Evolutionary conservation across 2,329 filamentous ascomycete species (phyloP).

Genomic region (Cordyceps javanica): DNA sequence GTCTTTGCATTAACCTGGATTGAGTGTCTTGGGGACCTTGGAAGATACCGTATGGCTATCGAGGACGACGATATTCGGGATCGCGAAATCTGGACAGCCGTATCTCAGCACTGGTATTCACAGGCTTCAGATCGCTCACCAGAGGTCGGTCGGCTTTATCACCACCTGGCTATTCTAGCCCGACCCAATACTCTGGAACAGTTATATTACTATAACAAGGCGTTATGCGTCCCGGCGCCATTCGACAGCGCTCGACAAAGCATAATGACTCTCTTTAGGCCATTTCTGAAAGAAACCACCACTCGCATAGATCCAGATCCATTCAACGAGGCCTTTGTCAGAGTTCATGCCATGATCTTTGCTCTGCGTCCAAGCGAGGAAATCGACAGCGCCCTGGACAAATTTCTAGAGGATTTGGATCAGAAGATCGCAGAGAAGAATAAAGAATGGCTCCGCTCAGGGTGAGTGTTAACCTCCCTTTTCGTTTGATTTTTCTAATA

Average conservation of each 20-base stretch:
- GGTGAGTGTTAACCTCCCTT: conserved; percentile 22
- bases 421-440: conserved; percentile 47
- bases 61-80: conserved; percentile 74
- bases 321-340: conserved; percentile 56
- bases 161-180: conserved; percentile 78
- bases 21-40: conserved; percentile 83
- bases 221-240: conserved; percentile 59
- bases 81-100: conserved; percentile 73
- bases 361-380: conserved; percentile 40
- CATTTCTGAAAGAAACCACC: conserved; percentile 39
- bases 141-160: conserved; percentile 71
- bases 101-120: conserved; percentile 78
- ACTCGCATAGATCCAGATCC: conserved; percentile 28
- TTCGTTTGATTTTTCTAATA: neutral
- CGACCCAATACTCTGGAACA: conserved; percentile 64
- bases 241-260: conserved; percentile 65
- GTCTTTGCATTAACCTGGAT: conserved; percentile 87
- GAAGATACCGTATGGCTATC: conserved; percentile 81
- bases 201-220: conserved; percentile 66
- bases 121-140: conserved; percentile 74
- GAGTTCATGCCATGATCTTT: conserved; percentile 59
- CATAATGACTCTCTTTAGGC: conserved; percentile 63
- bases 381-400: conserved; percentile 36
- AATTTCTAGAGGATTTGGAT: conserved; percentile 51
- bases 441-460: conserved; percentile 46